phyloP scores from a whole-genome alignment of 1,284 basidiomycete species.

The Albatrellus sp. region DNA sequence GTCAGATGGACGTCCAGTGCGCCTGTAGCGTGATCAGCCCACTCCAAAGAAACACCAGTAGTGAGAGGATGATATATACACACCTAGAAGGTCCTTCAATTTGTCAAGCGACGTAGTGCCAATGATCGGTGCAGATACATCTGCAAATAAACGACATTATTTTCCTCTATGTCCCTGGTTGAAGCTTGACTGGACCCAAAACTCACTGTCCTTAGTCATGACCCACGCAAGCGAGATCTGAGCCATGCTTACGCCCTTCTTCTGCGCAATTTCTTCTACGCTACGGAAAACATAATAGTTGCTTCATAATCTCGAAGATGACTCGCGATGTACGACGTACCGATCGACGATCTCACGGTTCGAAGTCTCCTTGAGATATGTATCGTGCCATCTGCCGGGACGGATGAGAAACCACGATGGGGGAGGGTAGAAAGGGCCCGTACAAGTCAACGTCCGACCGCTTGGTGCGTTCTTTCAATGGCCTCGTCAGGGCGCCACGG shows the following conservation, averaged over 20 bases:
- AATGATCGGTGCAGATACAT: constrained; percentile 24
- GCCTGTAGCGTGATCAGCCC: constrained; percentile 10
- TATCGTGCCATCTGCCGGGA: background rate
- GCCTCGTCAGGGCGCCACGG: constrained; percentile 22
- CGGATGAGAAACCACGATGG: background rate
- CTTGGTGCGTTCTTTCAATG: constrained; percentile 14
- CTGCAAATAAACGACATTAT: background rate
- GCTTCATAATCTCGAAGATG: background rate
- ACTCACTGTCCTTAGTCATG: constrained; percentile 15
- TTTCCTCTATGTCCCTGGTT: background rate
- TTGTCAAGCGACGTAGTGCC: constrained; percentile 22
- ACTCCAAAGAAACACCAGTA: constrained; percentile 1
- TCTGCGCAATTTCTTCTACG: constrained; percentile 23
- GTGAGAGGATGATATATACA: background rate
- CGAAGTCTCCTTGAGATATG: background rate
- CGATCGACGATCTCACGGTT: constrained; percentile 1
- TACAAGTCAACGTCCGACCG: constrained; percentile 15
- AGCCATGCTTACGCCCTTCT: constrained; percentile 23
- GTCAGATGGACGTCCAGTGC: constrained; percentile 25
- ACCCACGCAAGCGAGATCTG: constrained; percentile 26
- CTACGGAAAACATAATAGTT: constrained; percentile 10
- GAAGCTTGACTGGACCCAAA: too few relatives aligned
- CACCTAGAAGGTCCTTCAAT: constrained; percentile 19
- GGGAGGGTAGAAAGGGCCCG: background rate
- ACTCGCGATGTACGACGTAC: background rate